Base-by-base conservation (phyloP, 2,329 filamentous ascomycete species). In the Coniochaeta hoffmannii region DNA sequence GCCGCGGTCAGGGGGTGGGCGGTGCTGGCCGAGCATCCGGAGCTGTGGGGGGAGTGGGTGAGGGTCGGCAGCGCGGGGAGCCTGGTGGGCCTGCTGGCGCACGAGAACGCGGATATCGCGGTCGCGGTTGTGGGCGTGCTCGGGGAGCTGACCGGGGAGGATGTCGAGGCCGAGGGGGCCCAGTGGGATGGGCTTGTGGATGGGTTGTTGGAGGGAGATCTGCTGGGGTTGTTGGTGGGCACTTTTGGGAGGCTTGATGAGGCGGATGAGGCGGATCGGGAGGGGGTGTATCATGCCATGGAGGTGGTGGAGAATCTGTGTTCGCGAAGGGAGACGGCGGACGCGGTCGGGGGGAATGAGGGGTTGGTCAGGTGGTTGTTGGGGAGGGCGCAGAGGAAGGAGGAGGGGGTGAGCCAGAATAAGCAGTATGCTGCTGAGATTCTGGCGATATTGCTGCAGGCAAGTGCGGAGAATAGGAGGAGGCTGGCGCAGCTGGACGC, bases 101-200 rank as follows among this genome's bases (percentile, higher is more conserved):
- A 99, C 68, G 94, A 99, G 64, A 99, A 99, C 68, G 93, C 92
- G 0, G 94, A 99, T 66, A 95, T 99, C 61, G 91, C 94, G 11
- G 96, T 97, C 63, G 89, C 88, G 60, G 89, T 88, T 0, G 86
- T 96, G 52, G 89, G 97, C 73, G 89, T 97, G 50, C 83, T 99
- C 53, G 86, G 84, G 55, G 94, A 99, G 73, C 75, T 97, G 62
- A 95, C 90, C 14, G 94, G 97, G 64, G 92, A 99, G 67, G 93
- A 97, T 66, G 90, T 96, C 2, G 80, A 86, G 41, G 90, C 89
- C 2, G 84, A 87, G 57, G 86, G 91, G 63, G 83, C 83, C 55
- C 85, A 97, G 64, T 97, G 92, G 90, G 83, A 88, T 58, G 76
- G 73, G 1, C 73, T 99, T 9, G 90, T 92, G 0, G 83, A 82